These are phyloP conservation scores for Calophaca sinica DNA, from an alignment of 306 rosid genomes.

Conservation along the genomic window DNA sequence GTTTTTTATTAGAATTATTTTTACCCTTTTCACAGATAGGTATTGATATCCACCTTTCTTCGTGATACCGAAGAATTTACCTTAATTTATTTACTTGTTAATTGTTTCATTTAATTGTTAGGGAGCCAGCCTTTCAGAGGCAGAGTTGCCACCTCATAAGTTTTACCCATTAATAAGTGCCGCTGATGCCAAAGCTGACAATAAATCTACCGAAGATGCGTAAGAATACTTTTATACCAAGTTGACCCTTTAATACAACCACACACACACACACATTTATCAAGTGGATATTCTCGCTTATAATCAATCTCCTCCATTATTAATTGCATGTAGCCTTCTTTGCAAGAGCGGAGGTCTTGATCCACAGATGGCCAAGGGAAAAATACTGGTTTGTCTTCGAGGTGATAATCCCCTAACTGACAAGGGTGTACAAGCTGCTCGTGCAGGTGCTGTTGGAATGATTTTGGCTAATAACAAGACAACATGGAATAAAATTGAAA, in stretches of 20 bases:
- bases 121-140: conserved; percentile 70
- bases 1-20: no score
- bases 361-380: conserved; percentile 62
- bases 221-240: conserved; percentile 43
- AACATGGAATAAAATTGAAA: background rate
- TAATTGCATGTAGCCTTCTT: conserved; percentile 45
- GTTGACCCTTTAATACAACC: background rate
- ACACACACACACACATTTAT: background rate
- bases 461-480: conserved; percentile 48
- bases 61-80: no score
- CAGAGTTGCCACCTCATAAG: conserved; percentile 46
- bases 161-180: conserved; percentile 60
- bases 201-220: background rate
- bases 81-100: no score
- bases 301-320: background rate
- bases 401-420: conserved; percentile 43
- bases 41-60: no score
- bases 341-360: conserved; percentile 59
- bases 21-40: no score
- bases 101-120: background rate
- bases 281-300: background rate
- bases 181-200: conserved; percentile 38
- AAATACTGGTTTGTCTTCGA: conserved; percentile 65
- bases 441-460: conserved; percentile 75
- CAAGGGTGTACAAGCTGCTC: conserved; percentile 52